Conservation (phyloP, 257 asterid species). For the Nicotiana benthamiana region DNA sequence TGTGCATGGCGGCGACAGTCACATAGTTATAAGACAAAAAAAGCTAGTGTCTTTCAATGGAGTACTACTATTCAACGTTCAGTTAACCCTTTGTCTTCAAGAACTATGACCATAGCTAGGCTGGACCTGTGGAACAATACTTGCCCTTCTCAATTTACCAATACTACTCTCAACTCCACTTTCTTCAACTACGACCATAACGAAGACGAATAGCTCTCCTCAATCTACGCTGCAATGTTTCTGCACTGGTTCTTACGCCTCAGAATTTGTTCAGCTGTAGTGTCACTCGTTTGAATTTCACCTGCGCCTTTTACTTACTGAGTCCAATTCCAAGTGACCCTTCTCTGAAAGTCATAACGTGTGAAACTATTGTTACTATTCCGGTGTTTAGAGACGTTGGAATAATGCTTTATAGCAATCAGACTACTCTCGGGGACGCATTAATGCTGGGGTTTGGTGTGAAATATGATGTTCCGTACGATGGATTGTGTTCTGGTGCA, state of each 20-base stretch:
- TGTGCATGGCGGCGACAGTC: no score
- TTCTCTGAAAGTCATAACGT: conserved; percentile 14
- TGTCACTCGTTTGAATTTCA: conserved; percentile 8
- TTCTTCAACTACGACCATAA: not conserved
- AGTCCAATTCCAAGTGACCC: conserved; percentile 53
- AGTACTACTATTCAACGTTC: no score
- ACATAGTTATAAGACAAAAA: no score
- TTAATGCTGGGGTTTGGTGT: conserved; percentile 50
- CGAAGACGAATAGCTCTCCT: conserved; percentile 23
- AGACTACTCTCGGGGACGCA: conserved; percentile 33
- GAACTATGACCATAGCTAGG: conserved; percentile 36
- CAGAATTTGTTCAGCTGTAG: conserved; percentile 36
- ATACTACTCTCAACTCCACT: not conserved
- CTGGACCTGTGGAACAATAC: conserved; percentile 34
- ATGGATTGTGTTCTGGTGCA: conserved; percentile 34
- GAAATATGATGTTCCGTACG: conserved; percentile 40
- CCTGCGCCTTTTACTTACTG: conserved; percentile 29
- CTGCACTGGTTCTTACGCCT: conserved; percentile 12
- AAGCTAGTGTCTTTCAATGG: no score
- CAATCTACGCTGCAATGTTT: conserved; percentile 43
- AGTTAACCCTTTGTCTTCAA: not conserved
- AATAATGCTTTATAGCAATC: conserved; percentile 16
- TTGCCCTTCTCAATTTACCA: conserved; percentile 29
- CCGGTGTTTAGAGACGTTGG: conserved; percentile 28
- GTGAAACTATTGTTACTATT: conserved; percentile 26